phyloP scores from a whole-genome alignment of 2,329 filamentous ascomycete species.

The Fusarium sp. region DNA sequence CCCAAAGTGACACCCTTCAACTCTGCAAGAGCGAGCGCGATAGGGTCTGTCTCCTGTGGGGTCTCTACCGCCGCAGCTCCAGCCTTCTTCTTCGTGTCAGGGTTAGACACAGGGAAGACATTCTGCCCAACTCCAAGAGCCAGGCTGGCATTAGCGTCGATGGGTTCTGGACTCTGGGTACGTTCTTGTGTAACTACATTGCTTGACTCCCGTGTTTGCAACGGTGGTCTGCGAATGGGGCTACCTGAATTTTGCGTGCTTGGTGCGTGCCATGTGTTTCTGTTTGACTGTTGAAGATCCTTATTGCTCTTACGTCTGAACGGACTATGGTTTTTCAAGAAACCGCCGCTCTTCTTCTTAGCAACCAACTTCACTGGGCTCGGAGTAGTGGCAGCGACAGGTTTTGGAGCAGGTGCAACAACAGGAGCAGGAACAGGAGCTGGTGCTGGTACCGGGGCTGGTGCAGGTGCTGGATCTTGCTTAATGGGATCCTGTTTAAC shows the following conservation, averaged over 20 bases:
- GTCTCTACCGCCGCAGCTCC: slow-evolving; percentile 48
- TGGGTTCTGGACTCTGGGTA: slow-evolving; percentile 79
- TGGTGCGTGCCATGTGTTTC: slow-evolving; percentile 70
- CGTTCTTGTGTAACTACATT: slow-evolving; percentile 55
- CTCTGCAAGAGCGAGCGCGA: slow-evolving; percentile 91
- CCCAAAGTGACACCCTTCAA: slow-evolving; percentile 81
- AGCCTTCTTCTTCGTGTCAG: slow-evolving; percentile 66
- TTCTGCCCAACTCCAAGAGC: slow-evolving; percentile 96
- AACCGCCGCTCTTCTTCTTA: slow-evolving; percentile 82
- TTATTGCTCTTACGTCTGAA: slow-evolving; percentile 94
- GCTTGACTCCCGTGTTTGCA: slow-evolving; percentile 53
- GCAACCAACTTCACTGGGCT: slow-evolving; percentile 73
- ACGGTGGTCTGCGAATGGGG: slow-evolving; percentile 53
- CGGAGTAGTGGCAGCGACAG: neutral
- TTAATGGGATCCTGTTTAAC: slow-evolving; percentile 67
- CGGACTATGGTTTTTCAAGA: slow-evolving; percentile 92
- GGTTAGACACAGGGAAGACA: slow-evolving; percentile 89
- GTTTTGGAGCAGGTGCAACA: neutral
- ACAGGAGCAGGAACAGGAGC: neutral
- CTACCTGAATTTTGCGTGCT: slow-evolving; percentile 44
- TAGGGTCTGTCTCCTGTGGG: slow-evolving; percentile 80
- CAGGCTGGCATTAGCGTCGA: slow-evolving; percentile 91
- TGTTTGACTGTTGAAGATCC: slow-evolving; percentile 63
- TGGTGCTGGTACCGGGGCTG: neutral
- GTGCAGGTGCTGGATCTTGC: slow-evolving; percentile 9